Percentiles rank a stretch among this genome's conserved stretches.
Conservation (phyloP, 805 yeast genomes). For the Ogataea methylovora region DNA sequence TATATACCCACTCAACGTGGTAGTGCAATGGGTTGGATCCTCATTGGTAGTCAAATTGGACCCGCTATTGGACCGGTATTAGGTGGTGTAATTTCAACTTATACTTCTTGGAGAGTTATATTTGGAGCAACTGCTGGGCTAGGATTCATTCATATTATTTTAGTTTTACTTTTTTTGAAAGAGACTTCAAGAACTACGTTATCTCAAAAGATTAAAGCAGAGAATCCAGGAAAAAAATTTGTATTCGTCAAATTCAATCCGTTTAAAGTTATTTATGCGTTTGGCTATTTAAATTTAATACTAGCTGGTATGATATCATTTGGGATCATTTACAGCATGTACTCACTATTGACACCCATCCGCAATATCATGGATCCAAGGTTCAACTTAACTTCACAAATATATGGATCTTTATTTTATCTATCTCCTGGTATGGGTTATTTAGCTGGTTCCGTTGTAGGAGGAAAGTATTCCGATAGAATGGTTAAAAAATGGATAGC, state of each 20-base stretch:
- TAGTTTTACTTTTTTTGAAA: conserved; percentile 32
- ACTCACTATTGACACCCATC: conserved; percentile 45
- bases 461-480: conserved; percentile 46
- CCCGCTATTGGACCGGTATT: conserved; percentile 45
- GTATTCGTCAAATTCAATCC: conserved; percentile 40
- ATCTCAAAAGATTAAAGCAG: conserved; percentile 15
- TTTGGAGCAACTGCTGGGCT: conserved; percentile 42
- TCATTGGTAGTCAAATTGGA: conserved; percentile 46
- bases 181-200: conserved; percentile 35
- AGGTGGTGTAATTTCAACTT: conserved; percentile 47
- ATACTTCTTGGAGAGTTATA: conserved; percentile 44
- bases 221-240: conserved; percentile 27
- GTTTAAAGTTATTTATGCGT: conserved; percentile 32
- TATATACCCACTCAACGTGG: conserved; percentile 45
- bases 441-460: conserved; percentile 39
- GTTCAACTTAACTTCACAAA: conserved; percentile 38
- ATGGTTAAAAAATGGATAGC: conserved; percentile 35
- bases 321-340: conserved; percentile 42
- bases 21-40: conserved; percentile 38
- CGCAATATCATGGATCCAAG: conserved; percentile 49
- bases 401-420: conserved; percentile 46
- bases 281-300: conserved; percentile 34
- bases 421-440: conserved; percentile 54
- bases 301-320: conserved; percentile 36
- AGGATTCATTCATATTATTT: conserved; percentile 26